Base-by-base conservation (phyloP, 2,329 filamentous ascomycete species). In the Herpotrichia juniperi region DNA sequence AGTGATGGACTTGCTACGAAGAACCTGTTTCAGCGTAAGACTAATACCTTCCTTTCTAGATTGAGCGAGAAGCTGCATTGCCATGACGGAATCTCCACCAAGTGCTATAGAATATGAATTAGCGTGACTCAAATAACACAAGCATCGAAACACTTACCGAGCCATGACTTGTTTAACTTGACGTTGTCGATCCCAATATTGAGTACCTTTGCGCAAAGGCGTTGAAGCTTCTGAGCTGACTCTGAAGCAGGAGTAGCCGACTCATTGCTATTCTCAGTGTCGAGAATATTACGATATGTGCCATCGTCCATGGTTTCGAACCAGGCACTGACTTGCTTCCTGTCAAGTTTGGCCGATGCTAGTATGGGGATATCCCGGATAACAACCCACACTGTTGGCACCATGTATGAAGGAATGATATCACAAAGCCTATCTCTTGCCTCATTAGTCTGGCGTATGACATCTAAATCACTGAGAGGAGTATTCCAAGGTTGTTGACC, bases 151-250 rank as follows among this genome's bases (percentile, higher is more conserved):
- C 16, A 61, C 64, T 67, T 61, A 66, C 63, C 58, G 14, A 71
- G 61, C 66, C 66, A 71, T 30, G 67, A 65, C 21, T 62, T 59
- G 47, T 58, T 68, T 10, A 52, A 28, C 17, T 64, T 65, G 21
- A 69, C 53, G 2, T 70, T 57, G 0, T 63, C 61, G 0, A 65
- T 51, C 0, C 68, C 51, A 3, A 78, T 53, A 43, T 76, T 73
- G 7, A 82, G 68, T 0, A 79, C 68, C 16, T 72, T 63, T 1
- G 74, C 69, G 73, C 77, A 81, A n/a, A 79, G 69, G 1, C 28
- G 28, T 44, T 66, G 69, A 14, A 75, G 58, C 10, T 46, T 55
- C 17, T 55, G 57, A 16, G 56, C 34, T 2, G 51, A 54, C 5
- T 56, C 42, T 11, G 57, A 60, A 4, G 35, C 44, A 12, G 57